Conservation (phyloP, 768 basidiomycete genomes). For the Dacryopinax primogenitus region DNA sequence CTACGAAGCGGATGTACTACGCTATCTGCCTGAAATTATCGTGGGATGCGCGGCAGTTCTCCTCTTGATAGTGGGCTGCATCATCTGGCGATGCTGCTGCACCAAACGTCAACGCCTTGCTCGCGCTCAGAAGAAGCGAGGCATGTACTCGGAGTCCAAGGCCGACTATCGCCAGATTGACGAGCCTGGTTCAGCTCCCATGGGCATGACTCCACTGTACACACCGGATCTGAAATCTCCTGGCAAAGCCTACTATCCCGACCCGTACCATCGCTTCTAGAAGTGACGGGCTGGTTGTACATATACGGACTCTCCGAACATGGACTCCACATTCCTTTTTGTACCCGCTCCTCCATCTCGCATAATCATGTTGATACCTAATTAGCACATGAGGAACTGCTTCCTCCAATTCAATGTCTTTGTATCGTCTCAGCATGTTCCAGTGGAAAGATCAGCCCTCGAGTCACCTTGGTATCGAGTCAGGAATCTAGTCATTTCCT, state of each 20-base stretch:
- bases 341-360: neutral
- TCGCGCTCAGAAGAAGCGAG: constrained; percentile 4
- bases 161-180: neutral
- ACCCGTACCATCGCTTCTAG: neutral
- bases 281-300: neutral
- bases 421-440: neutral
- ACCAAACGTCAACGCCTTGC: constrained; percentile 1
- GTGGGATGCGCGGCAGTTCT: constrained; percentile 26
- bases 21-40: constrained; percentile 26
- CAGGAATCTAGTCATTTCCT: neutral
- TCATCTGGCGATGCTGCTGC: constrained; percentile 24
- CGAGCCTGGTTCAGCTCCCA: neutral
- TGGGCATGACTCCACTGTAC: neutral
- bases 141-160: neutral
- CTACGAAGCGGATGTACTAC: constrained; percentile 24
- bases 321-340: constrained; percentile 2
- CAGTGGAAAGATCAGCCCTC: neutral
- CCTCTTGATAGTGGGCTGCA: constrained; percentile 21
- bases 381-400: neutral
- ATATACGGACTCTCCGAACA: neutral
- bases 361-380: constrained; percentile 8
- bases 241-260: neutral
- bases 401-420: constrained; percentile 1
- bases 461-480: constrained; percentile 1
- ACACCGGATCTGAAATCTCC: neutral